phyloP scores from a whole-genome alignment of 2,329 filamentous ascomycete genomes.

The Ceratocystis ficicola region DNA sequence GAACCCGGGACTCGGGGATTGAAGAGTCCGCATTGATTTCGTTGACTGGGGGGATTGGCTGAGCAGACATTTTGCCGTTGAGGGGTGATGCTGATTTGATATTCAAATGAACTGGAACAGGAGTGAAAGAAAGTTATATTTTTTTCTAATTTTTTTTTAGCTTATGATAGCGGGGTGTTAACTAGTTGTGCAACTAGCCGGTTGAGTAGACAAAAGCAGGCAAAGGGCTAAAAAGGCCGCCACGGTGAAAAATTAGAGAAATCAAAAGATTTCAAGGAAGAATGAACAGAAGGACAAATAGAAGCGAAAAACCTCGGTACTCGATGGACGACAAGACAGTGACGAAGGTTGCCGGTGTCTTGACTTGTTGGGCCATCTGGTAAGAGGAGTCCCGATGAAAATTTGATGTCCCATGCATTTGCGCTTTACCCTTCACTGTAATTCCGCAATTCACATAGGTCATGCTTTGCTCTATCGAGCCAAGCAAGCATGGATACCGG shows the following conservation, averaged over 20 bases:
- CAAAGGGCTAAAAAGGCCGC: not conserved
- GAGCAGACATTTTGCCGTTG: slow-evolving; percentile 17
- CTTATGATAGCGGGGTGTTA: not conserved
- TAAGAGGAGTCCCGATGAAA: slow-evolving; percentile 6
- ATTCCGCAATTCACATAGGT: slow-evolving; percentile 3
- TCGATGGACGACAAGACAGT: not conserved
- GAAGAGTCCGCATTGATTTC: slow-evolving; percentile 28
- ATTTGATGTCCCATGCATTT: slow-evolving; percentile 17
- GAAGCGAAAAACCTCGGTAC: slow-evolving; percentile 3
- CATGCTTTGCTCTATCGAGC: slow-evolving; percentile 14
- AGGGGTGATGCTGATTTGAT: not conserved
- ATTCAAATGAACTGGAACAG: not conserved
- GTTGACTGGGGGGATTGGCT: slow-evolving; percentile 19
- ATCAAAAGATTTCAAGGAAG: not conserved
- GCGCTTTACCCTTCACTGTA: slow-evolving; percentile 20
- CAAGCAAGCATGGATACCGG: slow-evolving; percentile 10
- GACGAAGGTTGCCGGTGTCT: not conserved
- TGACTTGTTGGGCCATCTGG: not conserved
- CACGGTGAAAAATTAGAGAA: not conserved
- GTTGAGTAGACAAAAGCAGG: not conserved
- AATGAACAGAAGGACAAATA: slow-evolving; percentile 10
- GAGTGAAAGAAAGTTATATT: not conserved
- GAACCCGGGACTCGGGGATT: slow-evolving; percentile 60
- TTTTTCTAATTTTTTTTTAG: not conserved
- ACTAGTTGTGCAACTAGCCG: not conserved